Base-by-base conservation (phyloP, 192 early-diverging fungal genomes). In the Mortierella antarctica region DNA sequence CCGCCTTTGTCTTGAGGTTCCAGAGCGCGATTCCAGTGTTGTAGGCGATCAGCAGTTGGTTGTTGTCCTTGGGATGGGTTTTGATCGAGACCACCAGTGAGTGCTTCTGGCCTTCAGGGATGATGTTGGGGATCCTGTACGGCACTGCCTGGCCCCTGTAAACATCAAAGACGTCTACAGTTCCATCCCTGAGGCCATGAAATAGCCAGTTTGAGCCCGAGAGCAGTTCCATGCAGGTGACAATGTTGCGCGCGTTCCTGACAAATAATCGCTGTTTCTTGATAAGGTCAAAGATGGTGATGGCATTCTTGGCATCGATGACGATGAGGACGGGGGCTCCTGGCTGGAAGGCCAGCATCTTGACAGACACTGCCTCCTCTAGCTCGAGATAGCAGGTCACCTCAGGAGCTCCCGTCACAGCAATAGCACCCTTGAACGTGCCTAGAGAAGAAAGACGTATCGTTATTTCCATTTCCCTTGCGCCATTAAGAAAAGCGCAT, bases 31-130 rank as follows among this genome's bases (percentile, higher is more conserved):
- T 71, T 2, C 78, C 84, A 0, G 83, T 67, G 40, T 82, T 70
- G 52, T 90, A 90, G 6, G 78, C 90, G 46, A 91, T 84, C 15
- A 91, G 62, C 13, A 91, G 67, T 14, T 83, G 74, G 45, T 88
- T 87, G 48, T 82, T 55, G 49, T 90, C 88, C 2, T 55, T 82
- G 7, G 90, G 88, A 59, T 86, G 86, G 5, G 82, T 63, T 15
- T 89, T 72, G n/a, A 91, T 50, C 8, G 82, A 75, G 7, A 86
- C 64, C 2, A 89, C 86, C 8, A 87, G 62, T 11, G 69, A 76
- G 40, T 82, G 74, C 17, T 67, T 58, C 4, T 57, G 69, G 7
- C 70, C 71, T 23, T 86, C 84, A 5, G 83, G 71, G 40, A 86
- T 44, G 14, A 86, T 57, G 49, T 88, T 78, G 39, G 83, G 85